Evolutionary conservation across 805 yeast species (phyloP).

Genomic region (Kazachstania kunashirensis): DNA sequence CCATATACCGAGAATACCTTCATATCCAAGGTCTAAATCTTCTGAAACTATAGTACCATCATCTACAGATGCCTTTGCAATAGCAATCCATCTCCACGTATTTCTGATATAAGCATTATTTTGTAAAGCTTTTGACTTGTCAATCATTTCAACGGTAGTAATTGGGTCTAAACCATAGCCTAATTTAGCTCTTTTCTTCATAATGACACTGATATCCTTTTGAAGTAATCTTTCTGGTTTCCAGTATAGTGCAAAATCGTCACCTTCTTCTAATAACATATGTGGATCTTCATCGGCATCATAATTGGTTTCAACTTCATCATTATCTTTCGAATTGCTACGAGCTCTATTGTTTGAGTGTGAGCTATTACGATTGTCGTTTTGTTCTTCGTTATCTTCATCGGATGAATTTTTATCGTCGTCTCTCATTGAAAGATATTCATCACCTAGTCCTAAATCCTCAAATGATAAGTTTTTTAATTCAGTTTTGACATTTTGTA

Average conservation of each 20-base stretch:
- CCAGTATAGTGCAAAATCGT: slow-evolving; percentile 24
- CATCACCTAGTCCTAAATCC: slow-evolving; percentile 25
- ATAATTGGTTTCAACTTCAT: slow-evolving; percentile 11
- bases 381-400: slow-evolving; percentile 2
- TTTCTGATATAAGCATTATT: slow-evolving; percentile 50
- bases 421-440: slow-evolving; percentile 5
- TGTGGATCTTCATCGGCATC: slow-evolving; percentile 10
- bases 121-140: slow-evolving; percentile 40
- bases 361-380: slow-evolving; percentile 14
- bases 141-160: slow-evolving; percentile 51
- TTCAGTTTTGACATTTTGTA: slow-evolving; percentile 15
- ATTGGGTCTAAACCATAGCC: slow-evolving; percentile 69
- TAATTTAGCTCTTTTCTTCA: slow-evolving; percentile 57
- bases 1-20: slow-evolving; percentile 90
- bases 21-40: slow-evolving; percentile 70
- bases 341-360: slow-evolving; percentile 9
- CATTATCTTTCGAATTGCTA: slow-evolving; percentile 6
- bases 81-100: slow-evolving; percentile 86
- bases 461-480: slow-evolving; percentile 24
- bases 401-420: slow-evolving; percentile 1
- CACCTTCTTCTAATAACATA: slow-evolving; percentile 12
- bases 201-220: slow-evolving; percentile 66
- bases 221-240: slow-evolving; percentile 39
- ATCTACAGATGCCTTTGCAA: slow-evolving; percentile 55
- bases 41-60: slow-evolving; percentile 60